phyloP scores from a whole-genome alignment of 441 rosid species.

The Capsella rubella region DNA sequence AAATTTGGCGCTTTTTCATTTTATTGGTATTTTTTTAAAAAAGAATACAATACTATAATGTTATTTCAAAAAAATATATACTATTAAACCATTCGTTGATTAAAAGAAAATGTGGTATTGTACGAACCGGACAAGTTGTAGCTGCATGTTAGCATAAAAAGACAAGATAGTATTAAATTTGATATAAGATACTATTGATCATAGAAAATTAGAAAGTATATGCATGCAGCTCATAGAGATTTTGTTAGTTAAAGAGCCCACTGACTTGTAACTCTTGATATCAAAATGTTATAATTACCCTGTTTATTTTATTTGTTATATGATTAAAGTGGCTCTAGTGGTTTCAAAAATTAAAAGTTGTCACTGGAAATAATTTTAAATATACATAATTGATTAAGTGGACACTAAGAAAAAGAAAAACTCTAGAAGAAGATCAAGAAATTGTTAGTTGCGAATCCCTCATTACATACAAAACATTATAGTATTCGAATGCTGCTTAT shows the following conservation, averaged over 20 bases:
- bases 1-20: neutral
- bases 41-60: neutral
- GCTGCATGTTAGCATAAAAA: neutral
- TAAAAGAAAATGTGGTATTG: neutral
- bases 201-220: conserved; percentile 10
- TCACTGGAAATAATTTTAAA: neutral
- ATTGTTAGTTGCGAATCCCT: neutral
- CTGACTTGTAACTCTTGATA: neutral
- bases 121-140: conserved; percentile 1
- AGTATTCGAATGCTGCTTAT: neutral
- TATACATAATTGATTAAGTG: neutral
- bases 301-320: neutral
- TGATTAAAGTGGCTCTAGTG: neutral
- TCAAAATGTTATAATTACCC: conserved; percentile 2
- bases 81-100: neutral
- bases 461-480: neutral
- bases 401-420: conserved; percentile 1
- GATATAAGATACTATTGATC: conserved; percentile 28
- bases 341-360: neutral
- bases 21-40: neutral
- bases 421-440: conserved; percentile 14
- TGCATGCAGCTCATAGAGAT: conserved; percentile 23
- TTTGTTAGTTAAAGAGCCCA: conserved; percentile 23
- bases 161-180: conserved; percentile 14
- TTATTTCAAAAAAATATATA: neutral